Evolutionary conservation across 164 flowering plant genomes (phyloP).

Genomic region (Houttuynia cordata): DNA sequence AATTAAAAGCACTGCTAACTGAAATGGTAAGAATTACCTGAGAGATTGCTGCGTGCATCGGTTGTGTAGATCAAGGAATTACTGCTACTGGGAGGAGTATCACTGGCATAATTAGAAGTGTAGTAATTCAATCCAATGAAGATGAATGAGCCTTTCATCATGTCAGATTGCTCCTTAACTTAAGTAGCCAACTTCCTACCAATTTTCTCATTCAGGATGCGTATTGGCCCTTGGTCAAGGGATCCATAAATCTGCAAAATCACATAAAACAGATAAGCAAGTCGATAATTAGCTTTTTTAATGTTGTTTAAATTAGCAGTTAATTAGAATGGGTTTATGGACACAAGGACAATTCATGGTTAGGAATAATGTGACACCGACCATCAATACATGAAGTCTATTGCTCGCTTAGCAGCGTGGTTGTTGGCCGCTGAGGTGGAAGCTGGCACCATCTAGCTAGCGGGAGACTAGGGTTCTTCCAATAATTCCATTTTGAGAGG

Average conservation of each 20-base stretch:
- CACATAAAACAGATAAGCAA: background rate
- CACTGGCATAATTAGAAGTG: conserved; percentile 26
- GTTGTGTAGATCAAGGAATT: conserved; percentile 9
- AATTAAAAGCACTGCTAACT: too few relatives aligned
- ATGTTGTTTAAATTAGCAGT: too few relatives aligned
- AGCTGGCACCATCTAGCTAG: conserved; percentile 48
- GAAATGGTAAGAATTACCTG: conserved; percentile 13
- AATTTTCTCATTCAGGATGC: conserved; percentile 29
- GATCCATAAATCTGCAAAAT: conserved; percentile 32
- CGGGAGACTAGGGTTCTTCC: conserved; percentile 35
- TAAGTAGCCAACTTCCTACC: conserved; percentile 36
- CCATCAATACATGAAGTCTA: conserved; percentile 50
- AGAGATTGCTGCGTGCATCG: conserved; percentile 9
- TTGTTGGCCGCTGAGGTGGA: conserved; percentile 11
- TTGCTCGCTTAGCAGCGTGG: conserved; percentile 35
- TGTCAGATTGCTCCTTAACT: conserved; percentile 25
- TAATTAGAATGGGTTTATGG: too few relatives aligned
- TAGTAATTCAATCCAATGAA: conserved; percentile 36
- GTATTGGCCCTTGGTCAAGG: conserved; percentile 38
- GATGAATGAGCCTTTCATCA: conserved; percentile 24
- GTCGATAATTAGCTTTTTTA: background rate
- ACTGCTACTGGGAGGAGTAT: background rate
- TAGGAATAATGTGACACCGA: background rate
- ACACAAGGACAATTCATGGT: too few relatives aligned
- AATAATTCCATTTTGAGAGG: conserved; percentile 43